Conservation (phyloP, 164 flowering plant genomes). For the Brasenia schreberi region DNA sequence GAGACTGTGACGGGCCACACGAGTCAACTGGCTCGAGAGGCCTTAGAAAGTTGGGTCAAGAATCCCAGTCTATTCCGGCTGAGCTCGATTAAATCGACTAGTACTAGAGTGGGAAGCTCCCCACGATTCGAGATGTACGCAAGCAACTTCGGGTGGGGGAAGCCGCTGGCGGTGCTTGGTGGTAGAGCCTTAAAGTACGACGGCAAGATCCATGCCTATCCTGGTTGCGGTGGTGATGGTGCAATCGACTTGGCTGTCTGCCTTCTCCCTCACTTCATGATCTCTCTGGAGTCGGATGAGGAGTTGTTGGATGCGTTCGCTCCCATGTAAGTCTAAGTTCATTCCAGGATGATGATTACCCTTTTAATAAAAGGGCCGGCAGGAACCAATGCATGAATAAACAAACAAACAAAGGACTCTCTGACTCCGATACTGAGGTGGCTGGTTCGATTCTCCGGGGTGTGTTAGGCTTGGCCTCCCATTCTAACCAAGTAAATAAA, state of each 20-base stretch:
- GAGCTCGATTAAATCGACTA: too few relatives aligned
- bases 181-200: conserved; percentile 14
- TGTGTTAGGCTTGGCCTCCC: too few relatives aligned
- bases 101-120: conserved; percentile 13
- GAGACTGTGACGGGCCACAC: conserved; percentile 6
- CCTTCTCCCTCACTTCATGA: conserved; percentile 4
- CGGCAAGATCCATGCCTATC: conserved; percentile 8
- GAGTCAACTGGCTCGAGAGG: neutral
- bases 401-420: too few relatives aligned
- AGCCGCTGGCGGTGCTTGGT: conserved; percentile 19
- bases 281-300: conserved; percentile 1
- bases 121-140: conserved; percentile 16
- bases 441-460: too few relatives aligned
- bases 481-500: too few relatives aligned
- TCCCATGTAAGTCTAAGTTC: neutral
- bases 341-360: too few relatives aligned
- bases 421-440: too few relatives aligned
- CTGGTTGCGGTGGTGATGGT: conserved; percentile 1
- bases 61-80: neutral
- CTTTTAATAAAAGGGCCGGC: too few relatives aligned
- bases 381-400: too few relatives aligned
- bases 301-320: neutral
- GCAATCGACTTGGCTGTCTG: conserved; percentile 1
- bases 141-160: conserved; percentile 21
- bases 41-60: conserved; percentile 7